A percentile compares a stretch with the other conserved stretches of the same genome.
These are phyloP conservation scores for Trichocladium antarcticum DNA, from an alignment of 495 filamentous ascomycete species.

Conservation along the genomic window DNA sequence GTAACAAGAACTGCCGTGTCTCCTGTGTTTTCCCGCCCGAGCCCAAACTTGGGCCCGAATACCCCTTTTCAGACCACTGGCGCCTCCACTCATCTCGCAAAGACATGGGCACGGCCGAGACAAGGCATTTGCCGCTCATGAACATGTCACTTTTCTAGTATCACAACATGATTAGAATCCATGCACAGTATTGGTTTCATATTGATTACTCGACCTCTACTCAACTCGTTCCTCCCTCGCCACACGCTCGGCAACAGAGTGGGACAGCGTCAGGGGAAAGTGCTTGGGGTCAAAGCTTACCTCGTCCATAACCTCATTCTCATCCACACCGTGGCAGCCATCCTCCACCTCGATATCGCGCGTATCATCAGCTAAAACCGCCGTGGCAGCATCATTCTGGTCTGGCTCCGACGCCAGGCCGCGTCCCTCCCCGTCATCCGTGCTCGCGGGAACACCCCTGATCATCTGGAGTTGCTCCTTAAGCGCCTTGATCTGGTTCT, in stretches of 20 bases:
- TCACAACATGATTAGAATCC: background rate
- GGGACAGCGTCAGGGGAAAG: background rate
- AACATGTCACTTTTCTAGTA: slow-evolving; percentile 7
- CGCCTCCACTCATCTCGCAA: background rate
- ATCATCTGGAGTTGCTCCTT: slow-evolving; percentile 5
- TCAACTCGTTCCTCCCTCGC: background rate
- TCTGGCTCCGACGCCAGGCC: too few species aligned
- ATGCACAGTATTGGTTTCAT: too few species aligned
- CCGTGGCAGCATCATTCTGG: too few species aligned
- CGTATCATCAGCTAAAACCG: background rate
- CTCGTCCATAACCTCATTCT: slow-evolving; percentile 5
- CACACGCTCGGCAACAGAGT: background rate
- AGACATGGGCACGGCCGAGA: background rate
- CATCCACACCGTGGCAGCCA: background rate
- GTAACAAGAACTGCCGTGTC: background rate
- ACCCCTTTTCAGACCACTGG: background rate
- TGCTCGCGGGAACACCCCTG: background rate
- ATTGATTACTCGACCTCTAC: too few species aligned
- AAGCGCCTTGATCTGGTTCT: slow-evolving; percentile 1
- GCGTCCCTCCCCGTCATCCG: background rate
- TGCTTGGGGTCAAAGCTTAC: slow-evolving; percentile 7
- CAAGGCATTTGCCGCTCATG: slow-evolving; percentile 5
- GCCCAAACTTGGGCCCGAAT: background rate
- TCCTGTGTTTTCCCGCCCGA: background rate
- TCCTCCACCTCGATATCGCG: background rate